phyloP scores from a whole-genome alignment of 2,329 filamentous ascomycete species.

The Fusarium sp. region DNA sequence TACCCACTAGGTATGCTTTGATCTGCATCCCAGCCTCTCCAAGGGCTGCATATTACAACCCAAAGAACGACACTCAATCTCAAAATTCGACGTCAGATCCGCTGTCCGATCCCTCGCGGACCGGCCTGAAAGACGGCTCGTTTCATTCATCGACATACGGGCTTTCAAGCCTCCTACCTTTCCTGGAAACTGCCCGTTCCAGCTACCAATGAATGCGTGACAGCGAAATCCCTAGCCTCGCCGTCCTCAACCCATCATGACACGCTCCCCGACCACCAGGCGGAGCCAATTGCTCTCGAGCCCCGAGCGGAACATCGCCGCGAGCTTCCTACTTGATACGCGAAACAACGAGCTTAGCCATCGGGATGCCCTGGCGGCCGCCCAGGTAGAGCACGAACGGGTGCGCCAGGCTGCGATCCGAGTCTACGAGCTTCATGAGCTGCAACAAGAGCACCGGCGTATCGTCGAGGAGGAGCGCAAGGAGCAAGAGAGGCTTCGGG shows the following conservation, averaged over 20 bases:
- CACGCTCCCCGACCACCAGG: constrained; percentile 55
- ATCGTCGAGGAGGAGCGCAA: constrained; percentile 57
- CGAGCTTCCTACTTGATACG: constrained; percentile 70
- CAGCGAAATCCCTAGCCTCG: constrained; percentile 26
- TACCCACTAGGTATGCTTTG: constrained; percentile 34
- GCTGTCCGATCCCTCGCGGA: not conserved
- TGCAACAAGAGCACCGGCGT: constrained; percentile 56
- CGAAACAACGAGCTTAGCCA: constrained; percentile 72
- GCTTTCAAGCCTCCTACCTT: not conserved
- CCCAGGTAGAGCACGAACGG: constrained; percentile 73
- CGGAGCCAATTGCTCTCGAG: constrained; percentile 53
- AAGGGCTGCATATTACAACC: constrained; percentile 36
- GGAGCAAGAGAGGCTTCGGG: constrained; percentile 58
- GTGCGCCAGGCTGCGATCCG: constrained; percentile 65
- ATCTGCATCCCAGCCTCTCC: constrained; percentile 34
- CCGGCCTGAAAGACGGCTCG: not conserved
- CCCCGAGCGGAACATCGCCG: constrained; percentile 60
- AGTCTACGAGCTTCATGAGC: constrained; percentile 59
- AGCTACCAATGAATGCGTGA: constrained; percentile 35
- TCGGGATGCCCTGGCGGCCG: constrained; percentile 72
- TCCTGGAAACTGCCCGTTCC: not conserved
- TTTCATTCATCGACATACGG: not conserved
- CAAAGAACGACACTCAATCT: constrained; percentile 28
- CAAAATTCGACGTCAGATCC: constrained; percentile 9
- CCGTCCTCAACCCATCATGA: constrained; percentile 48